phyloP scores from a whole-genome alignment of 306 rosid genomes.

The Erythrophleum fordii region DNA sequence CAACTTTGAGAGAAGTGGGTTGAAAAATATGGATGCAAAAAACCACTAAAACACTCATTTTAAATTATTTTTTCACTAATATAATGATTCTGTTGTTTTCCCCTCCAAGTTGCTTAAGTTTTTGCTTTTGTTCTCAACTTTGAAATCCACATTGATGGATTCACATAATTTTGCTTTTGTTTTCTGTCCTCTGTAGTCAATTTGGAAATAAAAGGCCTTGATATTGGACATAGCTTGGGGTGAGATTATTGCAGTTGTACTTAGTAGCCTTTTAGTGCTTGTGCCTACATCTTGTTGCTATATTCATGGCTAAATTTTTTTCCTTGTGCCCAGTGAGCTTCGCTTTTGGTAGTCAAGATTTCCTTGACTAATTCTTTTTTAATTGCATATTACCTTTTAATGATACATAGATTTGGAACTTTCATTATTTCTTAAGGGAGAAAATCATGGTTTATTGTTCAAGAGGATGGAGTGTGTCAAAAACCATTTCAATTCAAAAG shows the following conservation, averaged over 20 bases:
- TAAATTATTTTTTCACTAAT: not conserved
- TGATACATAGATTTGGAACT: not conserved
- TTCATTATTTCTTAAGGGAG: not conserved
- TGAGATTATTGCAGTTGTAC: not conserved
- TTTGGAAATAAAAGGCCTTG: not conserved
- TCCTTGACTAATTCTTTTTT: not conserved
- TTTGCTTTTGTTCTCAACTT: not conserved
- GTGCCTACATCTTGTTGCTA: not conserved
- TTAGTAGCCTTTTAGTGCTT: not conserved
- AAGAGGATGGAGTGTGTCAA: too few species aligned
- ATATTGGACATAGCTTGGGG: not conserved
- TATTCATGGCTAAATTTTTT: not conserved
- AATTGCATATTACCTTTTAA: not conserved
- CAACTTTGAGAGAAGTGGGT: not conserved
- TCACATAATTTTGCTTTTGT: not conserved
- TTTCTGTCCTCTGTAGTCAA: not conserved
- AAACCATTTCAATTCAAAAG: too few species aligned
- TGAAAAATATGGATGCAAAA: not conserved
- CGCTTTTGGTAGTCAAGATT: not conserved
- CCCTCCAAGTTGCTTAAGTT: not conserved
- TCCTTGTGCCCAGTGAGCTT: not conserved
- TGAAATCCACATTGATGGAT: not conserved
- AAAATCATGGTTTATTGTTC: not conserved
- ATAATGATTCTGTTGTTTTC: not conserved
- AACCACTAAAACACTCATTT: not conserved